Evolutionary conservation across 192 early-diverging fungal genomes (phyloP), one percentile per base, ranked within the genome.

Genomic region (Helicostylum pulchrum): DNA sequence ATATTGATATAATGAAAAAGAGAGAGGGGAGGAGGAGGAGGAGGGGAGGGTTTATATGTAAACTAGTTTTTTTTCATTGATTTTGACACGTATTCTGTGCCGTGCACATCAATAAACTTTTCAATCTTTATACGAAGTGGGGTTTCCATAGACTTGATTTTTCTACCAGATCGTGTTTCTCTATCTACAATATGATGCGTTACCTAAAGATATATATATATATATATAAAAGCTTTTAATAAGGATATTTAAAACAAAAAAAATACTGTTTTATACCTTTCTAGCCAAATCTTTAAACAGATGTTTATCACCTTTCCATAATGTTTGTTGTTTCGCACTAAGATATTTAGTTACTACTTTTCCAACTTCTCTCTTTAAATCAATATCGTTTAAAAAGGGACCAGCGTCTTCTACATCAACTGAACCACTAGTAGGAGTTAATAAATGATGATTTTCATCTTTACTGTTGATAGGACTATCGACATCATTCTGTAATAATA

Each of bases 101-200:
- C 73, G 52, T 82, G 74, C 3, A 68, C 70, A 34, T 74, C 73
- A 42, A 82, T 70, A 43, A 79, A 79, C 2, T 66, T 59, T 45
- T 77, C 75, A 39, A 82, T 82, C 67, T 82, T 82, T 49, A 64
- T 77, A 52, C 78, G 76, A 5, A 79, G 60, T 0, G 53, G 66
- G 1, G 68, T 23, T 7, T 71, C 79, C 21, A 82, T 60, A 23
- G 74, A 56, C 1, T 73, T 68, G 12, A 77, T 42, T 50, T 77
- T 78, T 55, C 78, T 65, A 32, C 69, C 69, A 2, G 77, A 74
- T 20, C 71, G 66, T 63, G 68, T 67, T 48, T 82, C 80, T 47
- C 73, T 71, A 43, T 82, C 80, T 5, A 76, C 75, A 42, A 82
- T 77, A 67, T 79, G 78, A 50, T 82, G 80, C 1, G 80, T 82